Base-by-base conservation (phyloP, 2,329 filamentous ascomycete genomes). In the Botrytis byssoidea region DNA sequence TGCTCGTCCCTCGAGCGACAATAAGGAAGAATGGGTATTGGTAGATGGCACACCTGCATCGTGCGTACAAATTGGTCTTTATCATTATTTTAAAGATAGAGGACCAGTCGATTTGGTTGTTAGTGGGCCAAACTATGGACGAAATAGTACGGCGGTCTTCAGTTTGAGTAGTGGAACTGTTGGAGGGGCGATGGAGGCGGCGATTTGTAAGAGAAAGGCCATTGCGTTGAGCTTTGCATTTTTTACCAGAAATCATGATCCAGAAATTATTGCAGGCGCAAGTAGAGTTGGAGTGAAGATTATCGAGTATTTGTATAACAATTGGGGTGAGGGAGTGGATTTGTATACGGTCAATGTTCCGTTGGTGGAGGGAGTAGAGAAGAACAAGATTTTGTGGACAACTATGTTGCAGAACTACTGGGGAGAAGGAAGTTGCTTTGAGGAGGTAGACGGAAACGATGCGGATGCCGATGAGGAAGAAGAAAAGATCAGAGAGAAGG, bases 321-420 rank as follows among this genome's bases (percentile, higher is more conserved):
- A 94, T 80, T 97, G 93, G 92, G 90, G 90, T 70, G 83, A 85
- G 46, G 87, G 87, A 74, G 90, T 93, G 8, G 93, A 97, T 80
- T 84, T 98, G n/a, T 98, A 97, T 82, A 92, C 88, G 66, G 90
- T 98, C 78, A 98, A 98, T 80, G 92, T 98, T 14, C 95, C 96
- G 32, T 85, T 98, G 18, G 87, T 96, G 22, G 91, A 93, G 74
- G 91, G 90, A 10, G 89, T 98, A 1, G 91, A 91, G 77, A 81
- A 84, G 29, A 87, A 88, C 71, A 94, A 93, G 83, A 90, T 95
- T 6, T 79, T 96, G n/a, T 97, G 91, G 84, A 95, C 96, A 3
- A 85, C 89, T 75, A 92, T 98, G 87, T 84, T 98, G 79, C 93
- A 97, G 83, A 99, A 98, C 82, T 91, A 92, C 80, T 99, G 96